Percentiles rank a stretch among this genome's conserved stretches.
Evolutionary conservation across 148 eudicot species (phyloP).

Genomic region (Vaccinium myrtillus): DNA sequence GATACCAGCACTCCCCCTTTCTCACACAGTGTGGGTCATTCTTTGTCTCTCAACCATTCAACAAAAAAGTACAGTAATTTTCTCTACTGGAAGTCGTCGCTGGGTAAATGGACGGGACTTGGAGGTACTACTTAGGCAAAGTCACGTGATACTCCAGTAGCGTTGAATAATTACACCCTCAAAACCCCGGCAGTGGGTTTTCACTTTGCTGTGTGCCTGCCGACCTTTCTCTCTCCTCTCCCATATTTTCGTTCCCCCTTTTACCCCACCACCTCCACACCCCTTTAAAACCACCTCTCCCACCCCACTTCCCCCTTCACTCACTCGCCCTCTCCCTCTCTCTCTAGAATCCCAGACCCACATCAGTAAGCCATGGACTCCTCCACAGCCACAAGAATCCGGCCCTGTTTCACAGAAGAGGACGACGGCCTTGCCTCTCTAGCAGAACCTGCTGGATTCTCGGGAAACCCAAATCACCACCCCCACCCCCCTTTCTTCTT

Average conservation of each 20-base stretch:
- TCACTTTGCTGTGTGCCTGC: too few species aligned
- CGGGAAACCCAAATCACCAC: background rate
- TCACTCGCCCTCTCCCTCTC: background rate
- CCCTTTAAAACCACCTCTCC: background rate
- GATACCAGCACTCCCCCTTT: too few species aligned
- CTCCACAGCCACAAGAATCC: constrained; percentile 4
- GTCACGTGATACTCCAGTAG: too few species aligned
- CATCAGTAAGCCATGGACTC: constrained; percentile 24
- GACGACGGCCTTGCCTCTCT: constrained; percentile 24
- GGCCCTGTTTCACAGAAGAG: constrained; percentile 14
- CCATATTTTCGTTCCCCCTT: background rate
- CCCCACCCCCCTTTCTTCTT: background rate
- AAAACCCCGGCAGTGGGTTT: too few species aligned
- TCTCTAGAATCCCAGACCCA: background rate
- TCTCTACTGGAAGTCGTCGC: too few species aligned
- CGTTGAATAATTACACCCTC: too few species aligned
- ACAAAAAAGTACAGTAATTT: too few species aligned
- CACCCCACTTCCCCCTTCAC: background rate
- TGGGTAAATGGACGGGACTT: too few species aligned
- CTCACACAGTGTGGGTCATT: too few species aligned
- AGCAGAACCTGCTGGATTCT: constrained; percentile 13
- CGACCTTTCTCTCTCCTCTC: too few species aligned
- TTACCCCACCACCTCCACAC: background rate
- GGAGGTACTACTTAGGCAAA: too few species aligned
- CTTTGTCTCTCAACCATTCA: too few species aligned